Percentiles rank a stretch among this genome's conserved stretches.
Conservation (phyloP, 2,329 filamentous ascomycete genomes). For the Tolypocladium tundrense region DNA sequence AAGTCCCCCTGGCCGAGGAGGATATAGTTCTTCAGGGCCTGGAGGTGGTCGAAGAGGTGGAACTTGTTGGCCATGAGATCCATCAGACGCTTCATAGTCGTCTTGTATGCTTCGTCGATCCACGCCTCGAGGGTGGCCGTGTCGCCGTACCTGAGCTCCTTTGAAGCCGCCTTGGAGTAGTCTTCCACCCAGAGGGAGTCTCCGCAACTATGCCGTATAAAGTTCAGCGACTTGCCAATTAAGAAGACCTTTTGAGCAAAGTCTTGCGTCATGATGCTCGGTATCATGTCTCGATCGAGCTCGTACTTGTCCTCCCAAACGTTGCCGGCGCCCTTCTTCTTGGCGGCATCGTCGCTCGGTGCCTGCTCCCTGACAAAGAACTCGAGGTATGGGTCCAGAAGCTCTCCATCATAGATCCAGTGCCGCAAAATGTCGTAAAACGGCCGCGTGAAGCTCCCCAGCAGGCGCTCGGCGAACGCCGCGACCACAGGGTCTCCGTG, state of each 20-base stretch:
- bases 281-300: constrained; percentile 74
- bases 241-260: constrained; percentile 95
- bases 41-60: constrained; percentile 83
- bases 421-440: constrained; percentile 94
- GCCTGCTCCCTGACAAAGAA: constrained; percentile 90
- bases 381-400: constrained; percentile 90
- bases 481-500: constrained; percentile 94
- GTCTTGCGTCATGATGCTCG: constrained; percentile 83
- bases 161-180: constrained; percentile 87
- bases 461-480: constrained; percentile 80
- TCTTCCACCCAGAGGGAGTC: constrained; percentile 93
- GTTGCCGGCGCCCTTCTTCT: constrained; percentile 61
- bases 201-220: constrained; percentile 89
- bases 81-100: constrained; percentile 91
- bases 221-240: constrained; percentile 96
- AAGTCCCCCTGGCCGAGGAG: constrained; percentile 94
- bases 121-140: constrained; percentile 83
- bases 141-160: constrained; percentile 85
- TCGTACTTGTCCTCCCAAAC: constrained; percentile 99
- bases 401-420: constrained; percentile 97
- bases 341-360: constrained; percentile 33
- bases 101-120: constrained; percentile 96
- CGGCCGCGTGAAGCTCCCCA: constrained; percentile 78
- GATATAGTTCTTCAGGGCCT: constrained; percentile 88
- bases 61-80: constrained; percentile 93